Conservation (phyloP, 306 rosid species). For the Erythrophleum fordii region DNA sequence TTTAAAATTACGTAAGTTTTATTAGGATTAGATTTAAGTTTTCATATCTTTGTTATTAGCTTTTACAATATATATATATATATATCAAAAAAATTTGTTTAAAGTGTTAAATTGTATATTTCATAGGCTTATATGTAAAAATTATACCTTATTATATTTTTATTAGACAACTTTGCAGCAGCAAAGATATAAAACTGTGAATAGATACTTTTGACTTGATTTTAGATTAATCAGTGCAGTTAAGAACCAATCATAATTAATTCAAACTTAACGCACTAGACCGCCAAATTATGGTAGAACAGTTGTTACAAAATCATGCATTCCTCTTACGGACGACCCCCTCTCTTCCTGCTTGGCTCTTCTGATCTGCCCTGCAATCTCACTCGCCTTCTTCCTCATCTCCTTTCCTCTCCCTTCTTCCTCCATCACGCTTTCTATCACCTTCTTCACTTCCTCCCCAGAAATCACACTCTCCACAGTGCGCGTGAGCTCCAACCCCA, state of each 20-base stretch:
- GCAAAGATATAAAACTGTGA: no score
- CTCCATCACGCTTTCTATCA: conserved; percentile 56
- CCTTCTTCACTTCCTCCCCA: conserved; percentile 53
- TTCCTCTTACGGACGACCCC: conserved; percentile 51
- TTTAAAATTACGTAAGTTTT: no score
- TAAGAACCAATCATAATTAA: no score
- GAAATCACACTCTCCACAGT: conserved; percentile 46
- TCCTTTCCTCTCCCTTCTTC: conserved; percentile 52
- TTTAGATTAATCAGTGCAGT: not conserved
- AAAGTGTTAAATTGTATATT: no score
- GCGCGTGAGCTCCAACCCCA: conserved; percentile 59
- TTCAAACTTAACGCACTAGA: not conserved
- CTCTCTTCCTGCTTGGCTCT: conserved; percentile 42
- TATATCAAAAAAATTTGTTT: no score
- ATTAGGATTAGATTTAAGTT: no score
- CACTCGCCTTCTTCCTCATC: conserved; percentile 54
- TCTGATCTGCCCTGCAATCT: conserved; percentile 46
- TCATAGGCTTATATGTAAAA: no score
- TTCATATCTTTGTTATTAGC: no score
- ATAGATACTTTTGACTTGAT: not conserved
- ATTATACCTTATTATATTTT: no score
- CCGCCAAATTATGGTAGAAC: conserved; percentile 24
- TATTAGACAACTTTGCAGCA: no score
- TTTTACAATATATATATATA: no score
- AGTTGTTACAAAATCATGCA: conserved; percentile 49